Evolutionary conservation across 148 eudicot species (phyloP).

Genomic region (Heliosperma pusillum): DNA sequence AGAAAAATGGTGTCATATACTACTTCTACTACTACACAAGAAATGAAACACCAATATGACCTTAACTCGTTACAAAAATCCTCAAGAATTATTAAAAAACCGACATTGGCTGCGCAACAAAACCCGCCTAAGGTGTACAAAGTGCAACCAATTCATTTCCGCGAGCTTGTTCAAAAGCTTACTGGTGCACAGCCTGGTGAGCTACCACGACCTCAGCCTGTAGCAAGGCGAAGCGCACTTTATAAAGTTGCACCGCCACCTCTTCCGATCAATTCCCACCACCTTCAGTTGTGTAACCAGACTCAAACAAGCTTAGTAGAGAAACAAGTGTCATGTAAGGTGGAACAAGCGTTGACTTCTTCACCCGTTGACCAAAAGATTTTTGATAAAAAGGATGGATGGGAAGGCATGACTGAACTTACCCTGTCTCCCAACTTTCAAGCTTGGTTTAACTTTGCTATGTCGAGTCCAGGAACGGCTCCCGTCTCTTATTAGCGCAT

Average conservation of each 20-base stretch:
- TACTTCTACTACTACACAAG: neutral
- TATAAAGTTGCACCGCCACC: conserved; percentile 52
- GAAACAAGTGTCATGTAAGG: conserved; percentile 11
- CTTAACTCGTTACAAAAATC: conserved; percentile 17
- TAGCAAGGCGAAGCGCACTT: neutral
- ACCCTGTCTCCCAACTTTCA: conserved; percentile 45
- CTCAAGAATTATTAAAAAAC: conserved; percentile 17
- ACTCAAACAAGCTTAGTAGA: neutral
- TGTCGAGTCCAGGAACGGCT: conserved; percentile 47
- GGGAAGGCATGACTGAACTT: conserved; percentile 37
- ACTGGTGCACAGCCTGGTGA: conserved; percentile 37
- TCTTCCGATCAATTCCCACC: conserved; percentile 23
- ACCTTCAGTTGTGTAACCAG: conserved; percentile 10
- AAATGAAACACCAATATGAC: conserved; percentile 10
- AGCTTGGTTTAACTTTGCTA: conserved; percentile 54
- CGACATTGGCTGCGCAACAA: conserved; percentile 10
- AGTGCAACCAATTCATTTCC: conserved; percentile 61
- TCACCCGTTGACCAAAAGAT: conserved; percentile 9
- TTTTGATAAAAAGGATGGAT: conserved; percentile 6
- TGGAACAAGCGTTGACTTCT: neutral
- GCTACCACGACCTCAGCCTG: conserved; percentile 8
- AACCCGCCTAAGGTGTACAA: conserved; percentile 52
- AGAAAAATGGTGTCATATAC: conserved; percentile 22
- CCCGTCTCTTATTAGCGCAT: conserved; percentile 10
- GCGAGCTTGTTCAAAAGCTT: conserved; percentile 60